Evolutionary conservation across 2,329 filamentous ascomycete species (phyloP).

Genomic region (Pyrenochaeta sp.): DNA sequence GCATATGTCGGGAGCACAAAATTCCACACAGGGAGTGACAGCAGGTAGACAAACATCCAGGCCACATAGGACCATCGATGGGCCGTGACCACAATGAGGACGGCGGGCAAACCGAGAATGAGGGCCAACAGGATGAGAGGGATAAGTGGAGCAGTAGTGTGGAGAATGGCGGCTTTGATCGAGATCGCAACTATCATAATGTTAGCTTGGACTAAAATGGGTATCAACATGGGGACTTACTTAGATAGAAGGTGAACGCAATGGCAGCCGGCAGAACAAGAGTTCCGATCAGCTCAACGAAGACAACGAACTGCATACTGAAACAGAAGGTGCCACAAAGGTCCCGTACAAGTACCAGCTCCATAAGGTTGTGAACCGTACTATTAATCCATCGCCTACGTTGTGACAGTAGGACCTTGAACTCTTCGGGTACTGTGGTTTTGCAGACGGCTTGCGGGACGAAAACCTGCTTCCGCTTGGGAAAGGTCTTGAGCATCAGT

Average conservation of each 20-base stretch:
- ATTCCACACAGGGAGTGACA: slow-evolving; percentile 96
- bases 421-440: slow-evolving; percentile 92
- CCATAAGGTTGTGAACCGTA: slow-evolving; percentile 98
- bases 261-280: slow-evolving; percentile 95
- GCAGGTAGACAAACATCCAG: slow-evolving; percentile 97
- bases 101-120: slow-evolving; percentile 90
- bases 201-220: slow-evolving; percentile 31
- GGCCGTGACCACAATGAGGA: slow-evolving; percentile 91
- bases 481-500: slow-evolving; percentile 97
- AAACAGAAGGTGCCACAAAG: slow-evolving; percentile 99
- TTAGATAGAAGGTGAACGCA: slow-evolving; percentile 94
- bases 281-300: slow-evolving; percentile 92
- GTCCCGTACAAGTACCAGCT: slow-evolving; percentile 92
- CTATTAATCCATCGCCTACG: slow-evolving; percentile 99
- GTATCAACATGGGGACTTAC: slow-evolving; percentile 73
- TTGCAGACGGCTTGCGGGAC: slow-evolving; percentile 99
- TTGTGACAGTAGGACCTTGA: slow-evolving; percentile 91
- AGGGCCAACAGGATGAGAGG: slow-evolving; percentile 87
- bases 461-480: slow-evolving; percentile 98
- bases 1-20: slow-evolving; percentile 92
- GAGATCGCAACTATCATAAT: slow-evolving; percentile 76
- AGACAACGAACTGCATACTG: slow-evolving; percentile 99
- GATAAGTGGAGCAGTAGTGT: slow-evolving; percentile 76
- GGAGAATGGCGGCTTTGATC: slow-evolving; percentile 69
- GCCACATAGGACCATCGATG: slow-evolving; percentile 90